These are phyloP conservation scores for Baudoinia panamericana DNA, from an alignment of 495 filamentous ascomycete genomes.

Conservation along the genomic window DNA sequence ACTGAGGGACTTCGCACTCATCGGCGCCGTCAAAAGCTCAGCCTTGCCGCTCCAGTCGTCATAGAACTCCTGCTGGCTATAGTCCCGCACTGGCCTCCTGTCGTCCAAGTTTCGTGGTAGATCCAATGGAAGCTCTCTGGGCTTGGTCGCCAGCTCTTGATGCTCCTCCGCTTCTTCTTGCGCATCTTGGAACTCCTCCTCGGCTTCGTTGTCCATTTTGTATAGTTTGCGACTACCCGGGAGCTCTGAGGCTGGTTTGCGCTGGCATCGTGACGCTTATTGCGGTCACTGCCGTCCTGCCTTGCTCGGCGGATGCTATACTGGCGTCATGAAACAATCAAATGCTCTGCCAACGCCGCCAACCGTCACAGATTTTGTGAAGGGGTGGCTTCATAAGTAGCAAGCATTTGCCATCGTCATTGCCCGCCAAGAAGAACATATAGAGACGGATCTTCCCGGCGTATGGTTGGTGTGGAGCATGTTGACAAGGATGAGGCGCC, in stretches of 20 bases:
- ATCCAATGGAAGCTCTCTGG: slow-evolving; percentile 60
- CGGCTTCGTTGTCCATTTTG: slow-evolving; percentile 6
- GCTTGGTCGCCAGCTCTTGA: slow-evolving; percentile 10
- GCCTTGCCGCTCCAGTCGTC: slow-evolving; percentile 99
- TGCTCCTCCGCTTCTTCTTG: slow-evolving; percentile 2
- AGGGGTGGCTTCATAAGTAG: no score
- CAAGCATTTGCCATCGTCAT: not conserved
- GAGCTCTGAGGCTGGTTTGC: no score
- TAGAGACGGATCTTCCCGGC: no score
- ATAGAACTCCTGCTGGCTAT: slow-evolving; percentile 72
- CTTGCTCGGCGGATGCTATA: no score
- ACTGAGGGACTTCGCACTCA: slow-evolving; percentile 65
- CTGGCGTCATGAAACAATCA: no score
- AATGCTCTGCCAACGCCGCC: no score
- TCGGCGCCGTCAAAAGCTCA: slow-evolving; percentile 77
- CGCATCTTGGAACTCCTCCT: slow-evolving; percentile 6
- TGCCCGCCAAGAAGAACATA: not conserved
- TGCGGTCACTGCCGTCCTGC: no score
- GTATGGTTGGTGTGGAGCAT: no score
- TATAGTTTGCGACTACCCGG: no score
- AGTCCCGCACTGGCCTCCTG: slow-evolving; percentile 49
- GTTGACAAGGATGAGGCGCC: not conserved
- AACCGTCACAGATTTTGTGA: no score
- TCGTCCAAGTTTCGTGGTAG: slow-evolving; percentile 86
- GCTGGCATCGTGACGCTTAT: no score